Evolutionary conservation across 495 filamentous ascomycete species (phyloP).

Genomic region (Penicillium atrosanguineum): DNA sequence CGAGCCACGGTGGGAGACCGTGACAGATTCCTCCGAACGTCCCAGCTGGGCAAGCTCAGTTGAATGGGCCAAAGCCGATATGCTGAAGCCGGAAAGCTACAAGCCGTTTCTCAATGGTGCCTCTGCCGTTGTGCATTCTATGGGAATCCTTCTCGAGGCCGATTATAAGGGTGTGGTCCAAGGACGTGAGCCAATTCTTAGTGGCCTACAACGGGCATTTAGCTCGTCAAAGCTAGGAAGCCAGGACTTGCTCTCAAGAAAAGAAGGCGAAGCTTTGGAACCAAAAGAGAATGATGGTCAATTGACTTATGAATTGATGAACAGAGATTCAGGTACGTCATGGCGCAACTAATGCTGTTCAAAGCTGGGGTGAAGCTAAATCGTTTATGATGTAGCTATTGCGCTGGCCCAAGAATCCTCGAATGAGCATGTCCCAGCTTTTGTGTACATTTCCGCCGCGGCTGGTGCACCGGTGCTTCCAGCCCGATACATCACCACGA

Average conservation of each 20-base stretch:
- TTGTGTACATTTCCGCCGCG: slow-evolving; percentile 86
- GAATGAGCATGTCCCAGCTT: slow-evolving; percentile 59
- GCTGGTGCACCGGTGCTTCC: slow-evolving; percentile 82
- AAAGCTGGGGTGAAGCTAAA: slow-evolving; percentile 18
- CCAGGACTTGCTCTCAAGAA: slow-evolving; percentile 62
- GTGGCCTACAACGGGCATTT: slow-evolving; percentile 76
- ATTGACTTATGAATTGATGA: slow-evolving; percentile 97
- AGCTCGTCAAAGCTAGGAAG: slow-evolving; percentile 60
- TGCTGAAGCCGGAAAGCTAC: slow-evolving; percentile 79
- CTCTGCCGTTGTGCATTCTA: slow-evolving; percentile 82
- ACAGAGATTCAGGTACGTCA: slow-evolving; percentile 71
- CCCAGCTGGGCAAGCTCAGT: slow-evolving; percentile 81
- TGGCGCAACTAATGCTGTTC: not conserved
- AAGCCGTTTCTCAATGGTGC: slow-evolving; percentile 66
- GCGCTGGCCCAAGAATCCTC: slow-evolving; percentile 79
- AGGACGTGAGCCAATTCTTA: slow-evolving; percentile 72
- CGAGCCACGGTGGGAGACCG: slow-evolving; percentile 74
- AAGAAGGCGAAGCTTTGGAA: slow-evolving; percentile 55
- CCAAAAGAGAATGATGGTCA: slow-evolving; percentile 68
- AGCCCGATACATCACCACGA: slow-evolving; percentile 82
- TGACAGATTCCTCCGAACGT: slow-evolving; percentile 68
- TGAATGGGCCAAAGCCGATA: slow-evolving; percentile 82
- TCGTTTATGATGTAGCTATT: slow-evolving; percentile 45
- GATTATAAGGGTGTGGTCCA: slow-evolving; percentile 93
- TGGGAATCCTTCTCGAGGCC: slow-evolving; percentile 96